phyloP scores from a whole-genome alignment of 306 rosid genomes.

The Trifolium dubium region DNA sequence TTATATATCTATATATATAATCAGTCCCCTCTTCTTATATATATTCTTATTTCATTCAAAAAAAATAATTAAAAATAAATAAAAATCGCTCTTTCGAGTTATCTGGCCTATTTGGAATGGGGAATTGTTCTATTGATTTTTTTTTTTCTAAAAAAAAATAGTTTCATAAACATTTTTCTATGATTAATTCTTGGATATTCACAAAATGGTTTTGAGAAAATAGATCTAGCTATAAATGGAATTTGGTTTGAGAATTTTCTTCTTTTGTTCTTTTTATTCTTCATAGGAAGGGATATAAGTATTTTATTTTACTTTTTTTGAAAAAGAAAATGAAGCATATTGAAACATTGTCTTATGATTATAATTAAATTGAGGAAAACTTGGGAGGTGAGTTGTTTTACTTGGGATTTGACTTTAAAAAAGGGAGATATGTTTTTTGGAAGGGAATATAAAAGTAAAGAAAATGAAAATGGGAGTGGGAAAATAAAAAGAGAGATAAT shows the following conservation, averaged over 20 bases:
- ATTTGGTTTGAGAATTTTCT: not conserved
- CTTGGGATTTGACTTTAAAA: conserved; percentile 63
- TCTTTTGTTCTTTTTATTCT: not conserved
- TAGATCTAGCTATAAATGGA: conserved; percentile 27
- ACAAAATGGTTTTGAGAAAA: conserved; percentile 20
- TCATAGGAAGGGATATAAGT: not conserved
- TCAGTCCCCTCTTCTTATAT: too few relatives aligned
- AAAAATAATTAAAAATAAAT: too few relatives aligned
- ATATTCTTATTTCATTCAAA: too few relatives aligned
- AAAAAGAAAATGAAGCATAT: not conserved
- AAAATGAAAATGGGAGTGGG: conserved; percentile 32
- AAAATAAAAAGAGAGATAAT: conserved; percentile 16
- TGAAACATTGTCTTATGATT: conserved; percentile 1
- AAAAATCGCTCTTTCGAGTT: not conserved
- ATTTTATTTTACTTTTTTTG: not conserved
- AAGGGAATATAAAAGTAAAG: conserved; percentile 41
- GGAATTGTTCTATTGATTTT: not conserved
- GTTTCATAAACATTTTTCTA: not conserved
- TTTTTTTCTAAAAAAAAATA: not conserved
- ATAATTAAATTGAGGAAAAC: conserved; percentile 24
- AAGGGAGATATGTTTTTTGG: conserved; percentile 47
- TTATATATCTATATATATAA: not conserved
- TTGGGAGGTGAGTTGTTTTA: conserved; percentile 35
- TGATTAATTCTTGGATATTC: conserved; percentile 24
- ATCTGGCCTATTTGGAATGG: not conserved